Conservation (phyloP, 345 rosid genomes). For the Brassica carinata region DNA sequence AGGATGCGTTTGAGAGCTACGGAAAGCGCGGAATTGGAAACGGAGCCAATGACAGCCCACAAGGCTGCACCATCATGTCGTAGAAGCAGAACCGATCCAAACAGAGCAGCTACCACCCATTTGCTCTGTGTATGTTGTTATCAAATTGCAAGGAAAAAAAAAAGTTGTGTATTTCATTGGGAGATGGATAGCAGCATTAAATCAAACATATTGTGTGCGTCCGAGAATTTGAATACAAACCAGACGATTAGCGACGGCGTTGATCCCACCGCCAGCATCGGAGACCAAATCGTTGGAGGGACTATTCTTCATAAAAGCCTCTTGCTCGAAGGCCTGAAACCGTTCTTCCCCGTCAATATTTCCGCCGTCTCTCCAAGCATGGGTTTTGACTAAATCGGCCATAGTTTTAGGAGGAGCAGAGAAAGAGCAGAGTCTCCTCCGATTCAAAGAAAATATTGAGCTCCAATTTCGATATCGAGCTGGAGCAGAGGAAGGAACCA, state of each 20-base stretch:
- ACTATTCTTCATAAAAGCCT: constrained; percentile 36
- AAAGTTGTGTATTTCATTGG: too few relatives aligned
- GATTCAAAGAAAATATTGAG: constrained; percentile 16
- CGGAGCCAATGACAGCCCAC: constrained; percentile 72
- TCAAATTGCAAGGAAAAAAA: background rate
- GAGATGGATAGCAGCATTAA: too few relatives aligned
- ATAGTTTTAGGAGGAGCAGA: constrained; percentile 30
- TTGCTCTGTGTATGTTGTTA: constrained; percentile 57
- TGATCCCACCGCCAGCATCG: constrained; percentile 41
- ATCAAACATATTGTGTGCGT: too few relatives aligned
- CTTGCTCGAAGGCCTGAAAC: constrained; percentile 40
- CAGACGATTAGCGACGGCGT: constrained; percentile 64
- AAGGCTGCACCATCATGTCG: constrained; percentile 70
- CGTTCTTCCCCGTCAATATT: constrained; percentile 43
- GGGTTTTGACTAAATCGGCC: constrained; percentile 39
- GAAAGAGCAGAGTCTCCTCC: constrained; percentile 12
- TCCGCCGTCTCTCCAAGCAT: constrained; percentile 35
- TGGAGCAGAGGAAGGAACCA: constrained; percentile 20
- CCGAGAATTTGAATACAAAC: constrained; percentile 45
- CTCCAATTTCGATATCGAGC: constrained; percentile 20
- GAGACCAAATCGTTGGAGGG: constrained; percentile 26
- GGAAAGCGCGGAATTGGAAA: constrained; percentile 54
- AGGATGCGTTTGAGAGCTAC: constrained; percentile 56
- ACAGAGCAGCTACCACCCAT: constrained; percentile 62
- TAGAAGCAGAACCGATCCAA: constrained; percentile 56